Evolutionary conservation across 1,139 yeast genomes (phyloP).

Genomic region (Zygosaccharomyces sapae): DNA sequence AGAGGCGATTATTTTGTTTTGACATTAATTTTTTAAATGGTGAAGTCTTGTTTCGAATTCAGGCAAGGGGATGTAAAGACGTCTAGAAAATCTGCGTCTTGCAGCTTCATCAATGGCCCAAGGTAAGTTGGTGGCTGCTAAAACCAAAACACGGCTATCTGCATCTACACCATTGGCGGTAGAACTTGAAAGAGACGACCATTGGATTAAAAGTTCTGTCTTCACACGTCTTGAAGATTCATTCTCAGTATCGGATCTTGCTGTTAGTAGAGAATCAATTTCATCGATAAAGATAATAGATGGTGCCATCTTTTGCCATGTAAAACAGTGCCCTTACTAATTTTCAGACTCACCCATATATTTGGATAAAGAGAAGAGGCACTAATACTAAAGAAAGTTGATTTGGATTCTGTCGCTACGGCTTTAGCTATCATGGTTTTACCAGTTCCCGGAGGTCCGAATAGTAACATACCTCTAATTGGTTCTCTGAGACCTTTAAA

Average conservation of each 20-base stretch:
- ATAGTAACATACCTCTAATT: slow-evolving; percentile 57
- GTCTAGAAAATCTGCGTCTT: slow-evolving; percentile 55
- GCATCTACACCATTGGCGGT: slow-evolving; percentile 41
- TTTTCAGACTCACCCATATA: slow-evolving; percentile 63
- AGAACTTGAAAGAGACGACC: slow-evolving; percentile 60
- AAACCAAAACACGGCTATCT: slow-evolving; percentile 48
- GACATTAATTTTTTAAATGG: slow-evolving; percentile 48
- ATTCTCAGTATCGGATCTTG: slow-evolving; percentile 50
- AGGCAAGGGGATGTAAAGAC: slow-evolving; percentile 63
- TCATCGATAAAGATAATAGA: slow-evolving; percentile 52
- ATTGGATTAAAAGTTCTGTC: slow-evolving; percentile 59
- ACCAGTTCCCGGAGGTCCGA: slow-evolving; percentile 56
- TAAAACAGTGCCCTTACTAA: slow-evolving; percentile 56
- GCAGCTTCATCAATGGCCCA: slow-evolving; percentile 72
- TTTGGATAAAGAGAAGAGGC: slow-evolving; percentile 59
- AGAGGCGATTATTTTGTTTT: slow-evolving; percentile 37
- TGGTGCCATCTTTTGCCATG: slow-evolving; percentile 49
- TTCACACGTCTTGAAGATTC: slow-evolving; percentile 53
- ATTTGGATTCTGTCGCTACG: slow-evolving; percentile 61
- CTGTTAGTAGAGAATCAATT: slow-evolving; percentile 55
- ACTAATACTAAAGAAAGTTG: slow-evolving; percentile 60
- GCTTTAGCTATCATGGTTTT: slow-evolving; percentile 60
- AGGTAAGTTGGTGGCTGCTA: slow-evolving; percentile 64
- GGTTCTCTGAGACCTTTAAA: slow-evolving; percentile 61
- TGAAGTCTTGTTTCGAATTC: slow-evolving; percentile 52